Evolutionary conservation across 2,329 filamentous ascomycete genomes (phyloP).

Genomic region (Verticillium dahliae): DNA sequence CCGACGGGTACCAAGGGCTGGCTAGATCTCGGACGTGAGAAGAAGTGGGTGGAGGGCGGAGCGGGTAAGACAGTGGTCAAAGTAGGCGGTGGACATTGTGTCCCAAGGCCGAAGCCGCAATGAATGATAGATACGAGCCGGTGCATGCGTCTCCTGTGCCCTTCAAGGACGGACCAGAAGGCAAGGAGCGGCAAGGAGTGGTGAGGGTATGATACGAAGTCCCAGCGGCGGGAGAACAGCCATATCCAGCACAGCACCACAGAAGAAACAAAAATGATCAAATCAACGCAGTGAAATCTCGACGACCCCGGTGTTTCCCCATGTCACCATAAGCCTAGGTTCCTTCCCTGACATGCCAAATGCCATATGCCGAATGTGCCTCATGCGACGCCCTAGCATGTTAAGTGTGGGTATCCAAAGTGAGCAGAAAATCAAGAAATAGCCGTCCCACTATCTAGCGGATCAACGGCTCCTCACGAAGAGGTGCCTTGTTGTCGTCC

Average conservation of each 20-base stretch:
- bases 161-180: background rate
- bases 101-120: background rate
- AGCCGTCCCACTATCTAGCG: background rate
- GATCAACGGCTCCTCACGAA: background rate
- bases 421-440: background rate
- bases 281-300: background rate
- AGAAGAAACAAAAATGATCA: background rate
- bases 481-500: background rate
- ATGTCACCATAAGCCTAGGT: background rate
- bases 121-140: background rate
- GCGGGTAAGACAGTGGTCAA: slow-evolving; percentile 1
- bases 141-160: background rate
- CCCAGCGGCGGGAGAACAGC: background rate
- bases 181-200: background rate
- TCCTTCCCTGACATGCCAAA: background rate
- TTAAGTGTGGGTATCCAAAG: background rate
- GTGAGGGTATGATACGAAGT: background rate
- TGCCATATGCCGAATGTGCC: background rate
- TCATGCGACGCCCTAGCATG: background rate
- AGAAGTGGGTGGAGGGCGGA: slow-evolving; percentile 5
- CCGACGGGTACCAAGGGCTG: slow-evolving; percentile 8
- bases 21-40: slow-evolving; percentile 3
- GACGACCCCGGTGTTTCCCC: background rate
- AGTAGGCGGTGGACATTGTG: background rate
- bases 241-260: background rate